Conservation (phyloP, 306 rosid species). For the Begonia loranthoides region DNA sequence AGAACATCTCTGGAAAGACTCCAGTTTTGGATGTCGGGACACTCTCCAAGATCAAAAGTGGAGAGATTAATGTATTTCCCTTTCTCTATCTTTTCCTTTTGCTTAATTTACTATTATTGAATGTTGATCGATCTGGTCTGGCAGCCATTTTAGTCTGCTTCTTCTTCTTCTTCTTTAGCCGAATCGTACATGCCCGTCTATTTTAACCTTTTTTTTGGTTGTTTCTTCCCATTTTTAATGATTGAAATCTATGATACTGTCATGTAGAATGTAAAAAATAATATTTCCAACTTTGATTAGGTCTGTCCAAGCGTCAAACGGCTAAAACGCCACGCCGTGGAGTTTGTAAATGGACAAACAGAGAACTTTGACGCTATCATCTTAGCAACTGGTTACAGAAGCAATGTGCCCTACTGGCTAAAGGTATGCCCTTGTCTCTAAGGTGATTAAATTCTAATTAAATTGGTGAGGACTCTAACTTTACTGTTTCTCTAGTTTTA, state of each 20-base stretch:
- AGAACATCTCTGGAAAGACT: conserved; percentile 80
- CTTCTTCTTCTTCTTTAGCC: no score
- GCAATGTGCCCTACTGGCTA: conserved; percentile 96
- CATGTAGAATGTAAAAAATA: no score
- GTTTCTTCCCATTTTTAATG: conserved; percentile 1
- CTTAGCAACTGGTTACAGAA: conserved; percentile 94
- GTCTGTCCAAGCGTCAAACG: conserved; percentile 63
- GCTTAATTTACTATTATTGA: no score
- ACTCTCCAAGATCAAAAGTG: conserved; percentile 76
- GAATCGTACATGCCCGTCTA: no score
- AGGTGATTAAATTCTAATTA: background rate
- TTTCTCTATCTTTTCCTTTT: no score
- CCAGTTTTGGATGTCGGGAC: conserved; percentile 98
- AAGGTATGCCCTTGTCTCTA: conserved; percentile 33
- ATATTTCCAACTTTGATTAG: conserved; percentile 16
- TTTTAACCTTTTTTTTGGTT: conserved; percentile 23
- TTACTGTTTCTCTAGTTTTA: background rate
- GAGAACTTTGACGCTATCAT: conserved; percentile 76
- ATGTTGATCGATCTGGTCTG: no score
- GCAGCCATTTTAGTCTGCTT: no score
- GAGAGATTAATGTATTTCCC: conserved; percentile 64
- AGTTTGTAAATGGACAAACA: conserved; percentile 50
- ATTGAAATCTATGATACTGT: background rate
- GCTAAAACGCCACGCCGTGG: conserved; percentile 53
- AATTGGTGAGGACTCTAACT: no score